Evolutionary conservation across 2,329 filamentous ascomycete genomes (phyloP), one percentile per base, ranked within the genome.

Genomic region (Aphanoascus verrucosus): DNA sequence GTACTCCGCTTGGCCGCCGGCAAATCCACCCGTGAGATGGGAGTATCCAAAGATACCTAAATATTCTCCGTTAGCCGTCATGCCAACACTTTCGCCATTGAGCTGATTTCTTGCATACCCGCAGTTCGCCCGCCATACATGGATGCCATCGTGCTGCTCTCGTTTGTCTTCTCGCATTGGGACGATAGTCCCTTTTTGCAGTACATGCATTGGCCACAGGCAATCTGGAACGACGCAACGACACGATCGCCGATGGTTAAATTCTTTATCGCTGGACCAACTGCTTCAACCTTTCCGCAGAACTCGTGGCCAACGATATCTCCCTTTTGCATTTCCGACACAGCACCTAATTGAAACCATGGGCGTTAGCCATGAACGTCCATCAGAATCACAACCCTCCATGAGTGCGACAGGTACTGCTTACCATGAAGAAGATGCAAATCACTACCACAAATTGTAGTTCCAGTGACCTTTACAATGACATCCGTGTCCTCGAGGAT

Each of bases 171-270:
- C 63, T 89, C 86, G 66, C 88, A 94, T 63, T 88, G 83, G 14
- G 84, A 88, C 0, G 83, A 86, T 1, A 88, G 75, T 67, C 88
- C 88, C 69, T 86, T 78, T 59, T 84, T 77, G 74, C 88, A 94
- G 67, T 83, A 90, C 68, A 80, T 84, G 72, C 89, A 94, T 37
- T 67, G 52, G 0, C 74, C 74, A 58, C 74, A 70, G 7, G 88
- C 86, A 63, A 94, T 93, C 67, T 93, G 88, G 73, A 94, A 94
- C 8, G 83, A 86, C 0, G 85, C 88, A 1, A 94, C 88, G 17
- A 93, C 89, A 31, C 88, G 75, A 59, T 82, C 77, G 12, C 83
- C 84, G 6, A 73, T 67, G 56, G 80, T 69, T 46, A 83, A 66
- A 2, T 76, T 77, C 48, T 68, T 78, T 2, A 81, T 75, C 0